Base-by-base conservation (phyloP, 805 yeast genomes). In the Clavispora vitiphila region DNA sequence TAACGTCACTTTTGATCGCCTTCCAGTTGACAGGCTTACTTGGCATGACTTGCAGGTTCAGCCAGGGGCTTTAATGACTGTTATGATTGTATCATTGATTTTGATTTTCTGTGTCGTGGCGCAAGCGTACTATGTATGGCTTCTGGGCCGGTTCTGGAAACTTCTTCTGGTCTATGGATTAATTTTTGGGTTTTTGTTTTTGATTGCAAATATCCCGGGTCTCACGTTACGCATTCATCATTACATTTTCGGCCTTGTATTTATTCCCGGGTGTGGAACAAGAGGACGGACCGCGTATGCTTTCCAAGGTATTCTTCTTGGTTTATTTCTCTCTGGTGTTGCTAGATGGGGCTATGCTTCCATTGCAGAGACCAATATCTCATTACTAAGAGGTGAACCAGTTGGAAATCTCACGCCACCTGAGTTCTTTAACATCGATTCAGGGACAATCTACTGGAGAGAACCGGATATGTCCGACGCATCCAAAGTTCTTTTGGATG, bases 341-440 rank as follows among this genome's bases (percentile, higher is more conserved):
- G 78, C 95, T 0, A 69, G 95, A 42, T 91, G 99, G 99, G 97
- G 93, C 42, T 81, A 85, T 54, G 97, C 95, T 2, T 81, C 96
- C 11, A 79, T 91, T 42, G 80, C 86, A 1, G 96, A 91, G 56
- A 86, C 96, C 0, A 75, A 75, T 20, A 64, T 71, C 4, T 73
- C 86, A 3, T 60, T 90, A 34, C 59, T 79, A 42, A 69, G 97
- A 50, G 84, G 84, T 15, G 96, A 86, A 51, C 90, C 95, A 0
- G 74, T 78, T 35, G 80, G 79, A 0, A 60, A 54, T 30, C 54
- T 73, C 20, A 49, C 63, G 12, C 85, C 87, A 5, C 88, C 88
- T 0, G 41, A 39, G 3, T 65, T 80, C 30, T 45, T 54, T 1
- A 68, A 67, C 0, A 67, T 55, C 48, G 53, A 66, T 35, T 38